Conservation (phyloP, 108 stramenopile genomes). For the Stephanodiscus triporus region DNA sequence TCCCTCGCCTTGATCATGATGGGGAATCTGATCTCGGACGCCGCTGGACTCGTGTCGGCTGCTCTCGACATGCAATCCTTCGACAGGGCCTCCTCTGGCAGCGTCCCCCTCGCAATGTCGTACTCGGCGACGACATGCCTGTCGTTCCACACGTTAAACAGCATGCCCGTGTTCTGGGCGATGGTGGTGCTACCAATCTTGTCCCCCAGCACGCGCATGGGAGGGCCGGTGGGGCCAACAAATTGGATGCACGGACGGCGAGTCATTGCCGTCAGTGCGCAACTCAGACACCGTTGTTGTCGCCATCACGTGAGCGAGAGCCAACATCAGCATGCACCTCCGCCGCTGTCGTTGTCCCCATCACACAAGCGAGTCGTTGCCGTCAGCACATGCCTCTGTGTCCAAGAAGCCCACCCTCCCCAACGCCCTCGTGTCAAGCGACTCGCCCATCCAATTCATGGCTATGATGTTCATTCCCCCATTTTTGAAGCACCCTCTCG, state of each 20-base stretch:
- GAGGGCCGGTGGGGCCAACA: slow-evolving; percentile 96
- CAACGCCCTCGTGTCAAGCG: no score
- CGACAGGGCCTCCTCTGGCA: slow-evolving; percentile 89
- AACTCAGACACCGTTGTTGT: no score
- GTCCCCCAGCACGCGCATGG: slow-evolving; percentile 98
- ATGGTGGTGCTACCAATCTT: slow-evolving; percentile 99
- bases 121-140: slow-evolving; percentile 79
- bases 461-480: no score
- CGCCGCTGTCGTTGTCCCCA: no score
- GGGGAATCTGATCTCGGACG: slow-evolving; percentile 93
- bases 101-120: slow-evolving; percentile 66
- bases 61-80: slow-evolving; percentile 85
- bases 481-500: no score
- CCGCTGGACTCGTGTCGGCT: slow-evolving; percentile 75
- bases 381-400: no score
- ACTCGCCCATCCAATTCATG: no score
- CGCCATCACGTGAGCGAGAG: no score
- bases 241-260: slow-evolving; percentile 96
- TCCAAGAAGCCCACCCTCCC: no score
- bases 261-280: no score
- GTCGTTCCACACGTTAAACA: slow-evolving; percentile 99
- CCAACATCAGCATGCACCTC: no score
- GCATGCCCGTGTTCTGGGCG: slow-evolving; percentile 97
- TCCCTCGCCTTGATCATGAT: slow-evolving; percentile 99
- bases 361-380: no score